Conservation (phyloP, 306 rosid species). For the Citrullus colocynthis region DNA sequence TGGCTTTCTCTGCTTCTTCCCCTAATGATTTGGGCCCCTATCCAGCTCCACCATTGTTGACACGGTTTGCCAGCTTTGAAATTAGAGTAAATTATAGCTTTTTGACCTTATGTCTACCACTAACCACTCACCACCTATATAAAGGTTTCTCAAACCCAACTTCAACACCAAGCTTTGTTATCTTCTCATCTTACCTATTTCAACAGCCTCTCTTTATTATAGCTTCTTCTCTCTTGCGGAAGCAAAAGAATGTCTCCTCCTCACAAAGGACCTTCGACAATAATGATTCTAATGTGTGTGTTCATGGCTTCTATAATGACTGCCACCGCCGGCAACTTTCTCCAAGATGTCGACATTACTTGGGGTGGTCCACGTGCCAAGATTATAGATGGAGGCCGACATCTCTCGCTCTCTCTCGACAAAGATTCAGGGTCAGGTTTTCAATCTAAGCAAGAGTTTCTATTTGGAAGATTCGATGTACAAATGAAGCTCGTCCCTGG, state of each 20-base stretch:
- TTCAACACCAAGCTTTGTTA: background rate
- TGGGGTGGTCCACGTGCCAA: slow-evolving; percentile 54
- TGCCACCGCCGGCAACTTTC: slow-evolving; percentile 38
- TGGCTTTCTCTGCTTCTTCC: background rate
- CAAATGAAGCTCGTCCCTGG: slow-evolving; percentile 68
- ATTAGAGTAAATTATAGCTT: background rate
- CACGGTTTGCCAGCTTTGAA: background rate
- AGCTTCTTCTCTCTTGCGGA: background rate
- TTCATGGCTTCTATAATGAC: slow-evolving; percentile 5
- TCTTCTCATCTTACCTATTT: background rate
- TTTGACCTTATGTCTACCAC: background rate
- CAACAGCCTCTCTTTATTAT: background rate
- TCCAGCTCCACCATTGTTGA: background rate
- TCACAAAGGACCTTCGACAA: background rate
- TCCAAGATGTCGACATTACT: slow-evolving; percentile 47
- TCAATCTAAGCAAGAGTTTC: slow-evolving; percentile 49
- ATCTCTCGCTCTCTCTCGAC: slow-evolving; percentile 62
- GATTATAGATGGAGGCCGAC: slow-evolving; percentile 43
- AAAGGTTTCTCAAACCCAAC: slow-evolving; percentile 4
- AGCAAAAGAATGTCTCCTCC: slow-evolving; percentile 13
- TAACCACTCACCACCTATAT: background rate
- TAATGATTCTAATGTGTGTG: background rate
- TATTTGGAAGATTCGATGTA: slow-evolving; percentile 60
- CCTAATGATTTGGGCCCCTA: background rate
- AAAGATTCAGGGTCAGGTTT: slow-evolving; percentile 73